Evolutionary conservation across 805 yeast genomes (phyloP), one percentile per base, ranked within the genome.

Genomic region (Cephaloascus albidus): DNA sequence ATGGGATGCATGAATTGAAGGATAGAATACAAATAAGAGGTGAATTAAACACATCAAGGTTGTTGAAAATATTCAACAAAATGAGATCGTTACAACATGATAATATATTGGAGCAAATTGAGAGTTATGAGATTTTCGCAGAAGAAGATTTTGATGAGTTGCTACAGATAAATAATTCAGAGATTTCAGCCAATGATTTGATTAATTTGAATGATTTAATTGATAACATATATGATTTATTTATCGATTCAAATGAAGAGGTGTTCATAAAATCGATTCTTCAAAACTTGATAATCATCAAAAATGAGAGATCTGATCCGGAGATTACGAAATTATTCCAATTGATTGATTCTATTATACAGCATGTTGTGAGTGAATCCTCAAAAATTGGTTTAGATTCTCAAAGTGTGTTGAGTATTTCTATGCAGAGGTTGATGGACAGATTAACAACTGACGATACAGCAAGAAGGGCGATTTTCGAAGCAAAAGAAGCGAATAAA

Each of bases 81-180:
- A 42, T 67, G 15, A 53, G 48, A 37, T 53, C 47, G 1, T 42
- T 67, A 17, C 48, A 58, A 33, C 60, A 60, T 43, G 49, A 44
- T 5, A 49, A 61, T 41, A 52, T 64, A 38, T 53, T 57, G 35
- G 60, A 58, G 20, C 68, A 61, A 38, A 61, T 65, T 18, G 65
- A 63, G 18, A 55, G 54, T 35, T 67, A 61, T 42, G 68, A 65
- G 42, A 52, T 45, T 3, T 57, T 45, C 39, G 70, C 67, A 2
- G 68, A 61, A 40, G 69, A 63, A 19, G 72, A 66, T 41, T 61
- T 54, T 39, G 49, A 50, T 18, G 54, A 52, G n/a, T 45, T 53
- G 14, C 42, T 37, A 42, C 33, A 36, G 15, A 6, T 17, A 10
- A 12, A 33, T n/a, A 33, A 33, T 33, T 38, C 15, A 28, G 32